These are phyloP conservation scores for Tuber calosporum DNA, from an alignment of 495 filamentous ascomycete species.

Conservation along the genomic window DNA sequence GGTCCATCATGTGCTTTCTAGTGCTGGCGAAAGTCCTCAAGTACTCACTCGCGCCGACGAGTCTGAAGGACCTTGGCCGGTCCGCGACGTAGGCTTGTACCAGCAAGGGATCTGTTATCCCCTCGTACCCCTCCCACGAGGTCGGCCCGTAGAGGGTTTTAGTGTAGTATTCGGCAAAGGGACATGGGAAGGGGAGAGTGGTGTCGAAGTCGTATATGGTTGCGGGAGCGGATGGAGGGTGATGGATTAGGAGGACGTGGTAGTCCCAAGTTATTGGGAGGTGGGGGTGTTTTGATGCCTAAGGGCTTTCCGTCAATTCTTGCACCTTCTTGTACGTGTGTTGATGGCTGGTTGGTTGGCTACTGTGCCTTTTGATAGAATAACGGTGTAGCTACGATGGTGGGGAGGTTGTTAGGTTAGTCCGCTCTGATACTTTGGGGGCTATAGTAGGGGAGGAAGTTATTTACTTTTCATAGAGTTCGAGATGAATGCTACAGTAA, in stretches of 20 bases:
- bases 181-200: slow-evolving; percentile 26
- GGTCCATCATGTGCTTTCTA: slow-evolving; percentile 30
- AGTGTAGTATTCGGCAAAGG: slow-evolving; percentile 20
- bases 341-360: neutral
- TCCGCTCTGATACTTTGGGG: neutral
- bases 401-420: neutral
- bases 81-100: slow-evolving; percentile 1
- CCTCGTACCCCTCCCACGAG: neutral
- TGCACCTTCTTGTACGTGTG: neutral
- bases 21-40: slow-evolving; percentile 28
- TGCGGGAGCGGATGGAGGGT: slow-evolving; percentile 7
- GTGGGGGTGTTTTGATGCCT: slow-evolving; percentile 5
- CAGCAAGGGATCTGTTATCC: neutral
- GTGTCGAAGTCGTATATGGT: slow-evolving; percentile 40
- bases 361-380: slow-evolving; percentile 27
- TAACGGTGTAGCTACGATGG: slow-evolving; percentile 14
- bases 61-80: slow-evolving; percentile 20
- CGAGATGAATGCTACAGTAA: slow-evolving; percentile 37
- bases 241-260: slow-evolving; percentile 35
- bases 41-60: slow-evolving; percentile 20
- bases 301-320: neutral
- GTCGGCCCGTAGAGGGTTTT: slow-evolving; percentile 20
- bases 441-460: neutral
- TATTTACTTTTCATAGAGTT: slow-evolving; percentile 32
- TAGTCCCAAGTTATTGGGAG: slow-evolving; percentile 36